Percentiles rank a stretch among this genome's conserved stretches.
phyloP scores from a whole-genome alignment of 208 protist genomes.

The Spongospora subterranea region DNA sequence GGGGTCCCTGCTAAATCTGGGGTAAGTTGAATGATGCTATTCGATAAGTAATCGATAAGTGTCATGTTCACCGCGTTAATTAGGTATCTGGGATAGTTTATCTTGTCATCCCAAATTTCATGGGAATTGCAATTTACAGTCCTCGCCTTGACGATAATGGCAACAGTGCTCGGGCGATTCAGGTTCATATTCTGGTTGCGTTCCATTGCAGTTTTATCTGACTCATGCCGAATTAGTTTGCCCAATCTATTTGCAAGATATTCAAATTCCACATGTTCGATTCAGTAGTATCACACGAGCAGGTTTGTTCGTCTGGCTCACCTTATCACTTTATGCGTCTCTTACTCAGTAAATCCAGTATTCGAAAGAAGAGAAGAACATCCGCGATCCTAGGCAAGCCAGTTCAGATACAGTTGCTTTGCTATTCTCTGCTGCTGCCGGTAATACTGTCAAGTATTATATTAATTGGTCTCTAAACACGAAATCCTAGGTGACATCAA shows the following conservation, averaged over 20 bases:
- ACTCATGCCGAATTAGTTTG: neutral
- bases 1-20: slow-evolving; percentile 39
- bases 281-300: neutral
- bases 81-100: slow-evolving; percentile 44
- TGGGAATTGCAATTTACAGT: slow-evolving; percentile 42
- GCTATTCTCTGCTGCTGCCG: slow-evolving; percentile 37
- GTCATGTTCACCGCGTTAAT: neutral
- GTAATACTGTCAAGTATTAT: too few species aligned
- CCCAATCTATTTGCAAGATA: neutral
- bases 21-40: neutral
- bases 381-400: neutral
- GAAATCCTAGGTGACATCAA: too few species aligned
- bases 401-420: slow-evolving; percentile 15
- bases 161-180: neutral
- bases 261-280: slow-evolving; percentile 55
- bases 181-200: neutral
- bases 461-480: too few species aligned
- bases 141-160: slow-evolving; percentile 35
- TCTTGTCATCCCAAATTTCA: slow-evolving; percentile 32
- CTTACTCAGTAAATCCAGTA: neutral
- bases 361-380: slow-evolving; percentile 1
- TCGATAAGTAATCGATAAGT: too few species aligned
- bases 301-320: neutral
- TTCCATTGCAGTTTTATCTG: neutral
- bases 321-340: neutral